Base-by-base conservation (phyloP, 305 asterid species). In the Withania somnifera region DNA sequence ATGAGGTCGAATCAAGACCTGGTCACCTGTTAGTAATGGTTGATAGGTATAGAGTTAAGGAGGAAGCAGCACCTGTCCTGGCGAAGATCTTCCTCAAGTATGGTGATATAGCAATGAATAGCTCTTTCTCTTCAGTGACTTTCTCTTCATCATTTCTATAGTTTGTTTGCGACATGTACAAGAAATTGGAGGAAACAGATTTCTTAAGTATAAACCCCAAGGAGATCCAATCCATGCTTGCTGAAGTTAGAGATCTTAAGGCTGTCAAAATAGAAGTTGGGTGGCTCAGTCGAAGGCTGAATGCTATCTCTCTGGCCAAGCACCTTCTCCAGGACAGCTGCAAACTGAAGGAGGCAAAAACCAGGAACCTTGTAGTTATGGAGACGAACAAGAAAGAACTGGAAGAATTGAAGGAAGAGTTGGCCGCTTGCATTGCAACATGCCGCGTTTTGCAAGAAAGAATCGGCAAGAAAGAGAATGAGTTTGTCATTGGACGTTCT, bases 41-140 rank as follows among this genome's bases (percentile, higher is more conserved):
- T 14, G n/a, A 28, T n/a, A 81, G 82, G 3, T 84, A 87, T 80
- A 78, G 45, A 78, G 85, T 86, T 82, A 84, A 81, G 66, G 47
- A 20, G 54, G 90, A 87, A 57, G 42, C 28, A 8, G 87, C 32
- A 47, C 85, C 88, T 14, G 19, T 84, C 5, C 84, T 82, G 8
- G n/a, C 28, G 50, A 71, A 77, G 5, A 85, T 89, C 79, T 83
- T 87, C 50, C 56, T 19, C 0, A 83, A 83, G 77, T 17, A 89
- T 24, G 85, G 89, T 2, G 89, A 89, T 71, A 89, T 89, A 66
- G 84, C 83, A 4, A 81, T 42, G 17, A 52, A 81, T 58, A 47
- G 84, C 84, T 30, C 53, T 7, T 34, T 83, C 15, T 8, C 71
- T 11, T 52, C 85, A 42, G 17, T 61, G 42, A 78, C 14, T 2